Evolutionary conservation across 139 green algal species (phyloP), one percentile per base, ranked within the genome.

Genomic region (Pleodorina starrii): DNA sequence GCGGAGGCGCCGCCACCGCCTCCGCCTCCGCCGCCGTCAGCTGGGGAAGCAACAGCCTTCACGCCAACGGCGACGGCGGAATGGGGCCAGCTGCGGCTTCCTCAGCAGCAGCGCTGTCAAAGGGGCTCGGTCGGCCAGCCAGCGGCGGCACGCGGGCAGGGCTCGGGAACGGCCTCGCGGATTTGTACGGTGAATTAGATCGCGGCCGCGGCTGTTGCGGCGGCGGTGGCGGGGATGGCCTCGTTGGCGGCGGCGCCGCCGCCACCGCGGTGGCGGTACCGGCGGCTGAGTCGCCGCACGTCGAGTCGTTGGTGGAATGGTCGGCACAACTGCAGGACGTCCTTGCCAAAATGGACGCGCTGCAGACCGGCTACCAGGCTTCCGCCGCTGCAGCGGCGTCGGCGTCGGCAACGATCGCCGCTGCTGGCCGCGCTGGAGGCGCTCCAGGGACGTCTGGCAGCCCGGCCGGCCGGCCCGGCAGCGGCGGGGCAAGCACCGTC

Each of bases 301-400:
- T 80, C 66, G 66, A 71, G 5, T 36, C 44, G 9, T 21, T 88
- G n/a, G 0, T 81, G 68, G 44, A 80, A 11, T 88, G 83, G 83
- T 79, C 83, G 48, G 66, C 32, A 36, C 68, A 80, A 44, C 83
- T 88, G 48, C 66, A 88, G 46, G 16, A 17, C 3, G 66, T 88
- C 9, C 66, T 88, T 44, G 66, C 83, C 21, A 71, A 54, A 19
- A 69, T 88, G 66, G 83, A 88, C 36, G 83, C 83, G 3, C 32
- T 88, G 44, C 66, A 88, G 83, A 88, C 83, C 1, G 83, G 83
- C 0, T 88, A 88, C 68, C 83, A 88, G 48, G 82, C 17, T n/a
- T n/a, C n/a, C 0, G n/a, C 43, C 5, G 63, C 43, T 21, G 32
- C 36, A 40, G 43, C 63, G 32, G 68, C 46, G 32, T n/a, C n/a